Base-by-base conservation (phyloP, 1,139 yeast species). In the Hansenula sp. region DNA sequence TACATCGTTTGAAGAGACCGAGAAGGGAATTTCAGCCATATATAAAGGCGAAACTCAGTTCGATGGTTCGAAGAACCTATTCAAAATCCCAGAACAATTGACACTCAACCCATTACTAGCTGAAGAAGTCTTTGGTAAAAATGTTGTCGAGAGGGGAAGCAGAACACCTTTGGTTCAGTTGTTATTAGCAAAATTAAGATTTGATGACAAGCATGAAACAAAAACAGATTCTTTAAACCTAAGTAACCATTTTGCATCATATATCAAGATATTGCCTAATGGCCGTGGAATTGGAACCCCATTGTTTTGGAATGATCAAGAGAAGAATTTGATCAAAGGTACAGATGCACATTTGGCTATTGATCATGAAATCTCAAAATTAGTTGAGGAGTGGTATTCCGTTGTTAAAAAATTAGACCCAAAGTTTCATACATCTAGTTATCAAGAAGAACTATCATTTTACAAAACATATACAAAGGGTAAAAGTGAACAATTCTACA, bases 201-300 rank as follows among this genome's bases (percentile, higher is more conserved):
- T 65, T 47, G 65, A 60, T 40, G 25, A 6, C 25, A 21, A 47
- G 1, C 33, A 47, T 1, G 53, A 52, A 4, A 56, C 63, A 2
- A 44, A 46, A 1, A 32, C 43, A 3, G 50, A 49, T 5, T 40
- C 35, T 46, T 45, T 33, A 35, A 53, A 45, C 25, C 49, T 62
- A 62, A 38, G 72, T 60, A 45, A 55, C 4, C 63, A 62, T 45
- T 74, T 58, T 54, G 45, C 58, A 38, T 77, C 83, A 0, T 90
- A 87, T 57, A 58, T 88, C 30, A 61, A 69, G 25, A 60, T 74
- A n/a, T 69, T 89, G 24, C 96, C 96, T 0, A 47, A 60, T 2
- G 67, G 76, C 5, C 55, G 56, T 3, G 66, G 70, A 13, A 71
- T 79, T 25, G 72, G 72, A 32, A 71, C 83, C 6, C 94, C 96